Percentiles rank a stretch among this genome's conserved stretches.
phyloP scores from a whole-genome alignment of 78 protist species.

The Thecamonas trahens region DNA sequence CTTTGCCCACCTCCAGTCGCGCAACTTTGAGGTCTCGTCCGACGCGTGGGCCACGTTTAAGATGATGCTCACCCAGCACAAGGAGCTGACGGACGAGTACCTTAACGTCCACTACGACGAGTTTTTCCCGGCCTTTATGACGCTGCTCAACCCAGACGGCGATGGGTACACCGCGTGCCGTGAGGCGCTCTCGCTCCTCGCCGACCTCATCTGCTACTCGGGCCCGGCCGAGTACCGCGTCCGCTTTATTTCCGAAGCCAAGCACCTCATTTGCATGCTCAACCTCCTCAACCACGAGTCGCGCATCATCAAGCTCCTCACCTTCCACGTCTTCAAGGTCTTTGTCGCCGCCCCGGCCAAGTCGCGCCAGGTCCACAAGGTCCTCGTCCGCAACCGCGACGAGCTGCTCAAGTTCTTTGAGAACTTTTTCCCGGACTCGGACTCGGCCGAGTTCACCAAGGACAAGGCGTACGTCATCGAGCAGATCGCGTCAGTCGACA shows the following conservation, averaged over 20 bases:
- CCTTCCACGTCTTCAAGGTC: conserved; percentile 69
- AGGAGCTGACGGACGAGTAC: conserved; percentile 3
- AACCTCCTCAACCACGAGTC: conserved; percentile 26
- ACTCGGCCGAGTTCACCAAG: conserved; percentile 28
- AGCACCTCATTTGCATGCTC: conserved; percentile 40
- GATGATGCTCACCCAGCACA: conserved; percentile 37
- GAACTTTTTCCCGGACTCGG: conserved; percentile 17
- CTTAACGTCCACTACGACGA: neutral
- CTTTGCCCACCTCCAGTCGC: no score
- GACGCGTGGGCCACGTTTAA: conserved; percentile 56
- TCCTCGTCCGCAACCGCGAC: conserved; percentile 23
- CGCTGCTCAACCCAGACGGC: conserved; percentile 11
- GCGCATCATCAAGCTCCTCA: conserved; percentile 34
- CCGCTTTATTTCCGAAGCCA: neutral
- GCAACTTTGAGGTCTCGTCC: conserved; percentile 46
- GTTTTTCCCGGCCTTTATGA: neutral
- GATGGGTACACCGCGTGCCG: conserved; percentile 31
- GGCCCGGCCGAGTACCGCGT: conserved; percentile 32
- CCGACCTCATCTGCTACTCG: conserved; percentile 43
- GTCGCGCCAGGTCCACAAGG: neutral
- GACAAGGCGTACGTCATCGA: conserved; percentile 12
- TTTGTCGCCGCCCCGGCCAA: conserved; percentile 64
- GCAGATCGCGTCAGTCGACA: no score
- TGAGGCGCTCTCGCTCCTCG: conserved; percentile 37
- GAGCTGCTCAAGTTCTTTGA: conserved; percentile 27